Evolutionary conservation across 495 filamentous ascomycete genomes (phyloP), one percentile per base, ranked within the genome.

Genomic region (Schizothecium vesticola): DNA sequence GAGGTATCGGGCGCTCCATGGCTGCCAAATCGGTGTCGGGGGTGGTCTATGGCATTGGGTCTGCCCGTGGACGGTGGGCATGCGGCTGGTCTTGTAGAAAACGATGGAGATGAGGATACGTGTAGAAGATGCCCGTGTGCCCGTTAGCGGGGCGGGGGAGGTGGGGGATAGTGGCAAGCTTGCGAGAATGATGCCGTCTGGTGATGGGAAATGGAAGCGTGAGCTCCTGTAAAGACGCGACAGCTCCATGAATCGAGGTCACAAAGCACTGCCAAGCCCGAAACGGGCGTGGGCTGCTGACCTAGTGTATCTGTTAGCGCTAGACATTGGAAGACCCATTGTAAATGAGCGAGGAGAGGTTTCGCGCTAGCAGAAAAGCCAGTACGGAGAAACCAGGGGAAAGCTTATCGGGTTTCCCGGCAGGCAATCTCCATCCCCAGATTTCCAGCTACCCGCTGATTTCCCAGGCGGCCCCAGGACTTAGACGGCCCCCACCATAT

Each of bases 1-100:
- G 56, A 62, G 67, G 59, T 55, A 66, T 65, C 43, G 70, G 43
- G 29, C 26, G 12, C 56, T 59, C 64, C 69, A 75, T 75, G 70
- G 63, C 67, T 23, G 70, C 33, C 56, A 64, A 63, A 69, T 71
- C 24, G 67, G 64, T 65, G 65, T 19, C 59, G 43, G 31, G 16
- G 55, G 26, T 58, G 60, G n/a, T 60, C 21, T 55, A 36, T 28
- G 51, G 26, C n/a, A 36, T 51, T 43, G 68, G 16, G 56, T 11
- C 23, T 55, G 31, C n/a, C 11, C 16, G 22, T 60, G 29, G 28
- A 13, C 10, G 28, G 33, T 4, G 33, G 33, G 13, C 33, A 43
- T 43, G 13, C 33, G 16, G 31, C 19, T 51, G 16, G 43, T 51
- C 8, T 51, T 51, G 19, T 59, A 59, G 12, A n/a, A n/a, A n/a